Base-by-base conservation (phyloP, 1,284 basidiomycete species). In the Bjerkandera adusta region DNA sequence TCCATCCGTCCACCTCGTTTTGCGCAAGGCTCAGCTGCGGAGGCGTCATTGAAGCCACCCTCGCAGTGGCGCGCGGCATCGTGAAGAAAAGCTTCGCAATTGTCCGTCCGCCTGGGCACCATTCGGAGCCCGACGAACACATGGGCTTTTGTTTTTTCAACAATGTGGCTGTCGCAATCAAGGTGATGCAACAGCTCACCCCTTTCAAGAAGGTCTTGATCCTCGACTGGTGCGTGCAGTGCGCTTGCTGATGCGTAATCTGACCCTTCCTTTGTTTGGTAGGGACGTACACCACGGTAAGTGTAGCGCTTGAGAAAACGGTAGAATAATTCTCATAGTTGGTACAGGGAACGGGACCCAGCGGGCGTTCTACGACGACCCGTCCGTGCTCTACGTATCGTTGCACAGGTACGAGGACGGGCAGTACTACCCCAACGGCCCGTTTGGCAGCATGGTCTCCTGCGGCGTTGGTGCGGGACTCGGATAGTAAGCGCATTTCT, bases 121-220 rank as follows among this genome's bases (percentile, higher is more conserved):
- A 99, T 60, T 96, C 97, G 15, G 97, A 99, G 66, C 97, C 97
- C 1, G 88, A 96, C 54, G 89, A 94, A 63, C 90, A 93, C 60
- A 97, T 97, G 91, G 97, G 97, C 1, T 99, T 99, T 68, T 99
- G 97, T 68, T 95, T 99, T 71, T 97, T 93, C 73, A 99, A 99
- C 68, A 99, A 99, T 59, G 95, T 97, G 16, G 89, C 96, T 1
- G 89, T 99, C 5, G 95, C 95, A 1, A 80, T 91, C 36, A 83
- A 78, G 64, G 94, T 89, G 27, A 79, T 85, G 24, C 90, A 87
- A 59, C 73, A 85, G 50, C 61, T 75, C 35, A 88, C 87, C 0
- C 62, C 78, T 2, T 69, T 88, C 44, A 89, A 84, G 62, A 90
- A 81, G 59, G 83, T 99, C 12, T 63, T 99, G 56, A 97, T 99